These are phyloP conservation scores for Toxoplasma gondii DNA, from an alignment of 169 alveolate species.

Conservation along the genomic window DNA sequence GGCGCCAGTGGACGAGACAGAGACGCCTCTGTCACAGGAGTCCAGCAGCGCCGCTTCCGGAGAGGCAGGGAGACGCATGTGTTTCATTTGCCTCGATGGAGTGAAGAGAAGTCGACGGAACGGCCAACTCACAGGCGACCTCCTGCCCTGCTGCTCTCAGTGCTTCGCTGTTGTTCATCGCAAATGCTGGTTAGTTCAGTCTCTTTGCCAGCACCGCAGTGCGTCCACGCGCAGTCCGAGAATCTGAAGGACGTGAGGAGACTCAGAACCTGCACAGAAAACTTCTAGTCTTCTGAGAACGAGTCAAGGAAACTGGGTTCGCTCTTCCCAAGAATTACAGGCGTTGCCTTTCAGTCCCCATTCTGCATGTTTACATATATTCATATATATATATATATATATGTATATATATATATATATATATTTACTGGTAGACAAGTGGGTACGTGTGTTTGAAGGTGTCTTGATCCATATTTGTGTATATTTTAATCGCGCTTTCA, in stretches of 20 bases:
- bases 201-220: not conserved
- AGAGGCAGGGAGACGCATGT: not conserved
- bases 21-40: too few species aligned
- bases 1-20: too few species aligned
- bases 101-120: not conserved
- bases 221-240: not conserved
- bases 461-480: not conserved
- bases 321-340: too few species aligned
- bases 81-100: conserved; percentile 34
- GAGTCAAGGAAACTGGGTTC: not conserved
- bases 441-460: not conserved
- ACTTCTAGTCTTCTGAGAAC: not conserved
- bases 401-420: not conserved
- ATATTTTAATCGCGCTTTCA: not conserved
- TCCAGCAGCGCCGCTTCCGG: not conserved
- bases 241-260: not conserved
- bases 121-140: not conserved
- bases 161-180: conserved; percentile 33
- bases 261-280: not conserved
- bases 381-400: not conserved
- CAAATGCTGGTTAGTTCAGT: conserved; percentile 16
- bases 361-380: not conserved
- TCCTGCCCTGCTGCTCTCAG: conserved; percentile 25
- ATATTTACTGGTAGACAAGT: too few species aligned
- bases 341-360: too few species aligned